Conservation (phyloP, 2,329 filamentous ascomycete genomes). For the Neonectria hederae region DNA sequence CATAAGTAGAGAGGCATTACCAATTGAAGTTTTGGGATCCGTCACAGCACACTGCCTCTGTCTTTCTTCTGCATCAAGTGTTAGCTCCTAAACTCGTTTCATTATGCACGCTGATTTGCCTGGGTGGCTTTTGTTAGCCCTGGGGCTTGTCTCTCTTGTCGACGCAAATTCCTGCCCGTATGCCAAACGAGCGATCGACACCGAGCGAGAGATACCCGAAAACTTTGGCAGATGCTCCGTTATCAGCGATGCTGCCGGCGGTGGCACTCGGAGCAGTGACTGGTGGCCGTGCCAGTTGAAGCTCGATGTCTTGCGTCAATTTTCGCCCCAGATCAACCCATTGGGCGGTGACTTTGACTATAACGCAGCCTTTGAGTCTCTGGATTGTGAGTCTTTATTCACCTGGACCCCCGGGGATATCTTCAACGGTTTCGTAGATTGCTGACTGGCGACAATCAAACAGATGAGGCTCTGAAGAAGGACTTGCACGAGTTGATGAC, state of each 20-base stretch:
- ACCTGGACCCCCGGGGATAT: too few species aligned
- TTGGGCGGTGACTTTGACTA: slow-evolving; percentile 76
- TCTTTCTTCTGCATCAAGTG: not conserved
- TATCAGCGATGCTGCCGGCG: slow-evolving; percentile 59
- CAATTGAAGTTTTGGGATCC: not conserved
- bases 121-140: slow-evolving; percentile 31
- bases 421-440: not conserved
- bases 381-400: slow-evolving; percentile 58
- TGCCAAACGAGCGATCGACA: slow-evolving; percentile 26
- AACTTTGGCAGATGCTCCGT: slow-evolving; percentile 33
- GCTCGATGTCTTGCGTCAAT: slow-evolving; percentile 78
- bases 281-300: slow-evolving; percentile 78
- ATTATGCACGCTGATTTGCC: slow-evolving; percentile 29
- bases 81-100: not conserved
- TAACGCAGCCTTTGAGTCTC: slow-evolving; percentile 73
- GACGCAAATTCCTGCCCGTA: slow-evolving; percentile 32
- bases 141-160: slow-evolving; percentile 29
- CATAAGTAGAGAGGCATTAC: not conserved
- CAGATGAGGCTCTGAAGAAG: slow-evolving; percentile 72
- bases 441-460: slow-evolving; percentile 36
- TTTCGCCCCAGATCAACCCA: slow-evolving; percentile 71
- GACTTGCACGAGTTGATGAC: slow-evolving; percentile 78
- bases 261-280: slow-evolving; percentile 74
- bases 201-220: slow-evolving; percentile 28
- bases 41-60: not conserved